phyloP scores from a whole-genome alignment of 306 rosid genomes.

The Prosopis cineraria region DNA sequence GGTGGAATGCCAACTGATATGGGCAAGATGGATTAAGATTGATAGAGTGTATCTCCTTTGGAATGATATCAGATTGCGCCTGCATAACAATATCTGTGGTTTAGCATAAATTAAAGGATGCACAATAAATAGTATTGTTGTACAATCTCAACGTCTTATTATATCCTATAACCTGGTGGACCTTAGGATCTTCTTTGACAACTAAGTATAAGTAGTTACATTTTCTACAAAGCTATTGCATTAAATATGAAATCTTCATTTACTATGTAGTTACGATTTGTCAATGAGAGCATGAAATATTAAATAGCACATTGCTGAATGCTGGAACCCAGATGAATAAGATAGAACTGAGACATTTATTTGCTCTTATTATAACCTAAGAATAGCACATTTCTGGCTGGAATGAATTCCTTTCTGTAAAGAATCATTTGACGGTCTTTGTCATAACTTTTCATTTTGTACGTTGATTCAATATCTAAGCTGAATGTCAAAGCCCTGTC shows the following conservation, averaged over 20 bases:
- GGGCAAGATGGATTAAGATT: constrained; percentile 77
- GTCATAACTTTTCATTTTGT: too few species aligned
- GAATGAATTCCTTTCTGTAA: too few species aligned
- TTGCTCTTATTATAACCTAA: too few species aligned
- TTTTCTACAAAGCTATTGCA: background rate
- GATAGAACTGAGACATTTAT: too few species aligned
- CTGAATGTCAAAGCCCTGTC: too few species aligned
- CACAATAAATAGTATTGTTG: background rate
- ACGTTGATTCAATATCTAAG: too few species aligned
- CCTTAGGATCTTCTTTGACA: background rate
- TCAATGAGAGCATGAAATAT: background rate
- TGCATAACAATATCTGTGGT: constrained; percentile 36
- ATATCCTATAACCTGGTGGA: background rate
- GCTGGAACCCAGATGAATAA: too few species aligned
- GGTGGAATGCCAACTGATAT: constrained; percentile 90
- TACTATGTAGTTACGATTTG: background rate
- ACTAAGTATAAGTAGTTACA: too few species aligned
- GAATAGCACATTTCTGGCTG: too few species aligned
- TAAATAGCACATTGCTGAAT: too few species aligned
- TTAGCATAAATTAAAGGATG: background rate
- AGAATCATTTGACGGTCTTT: too few species aligned
- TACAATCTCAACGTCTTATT: background rate
- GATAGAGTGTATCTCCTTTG: constrained; percentile 69
- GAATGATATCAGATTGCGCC: constrained; percentile 74
- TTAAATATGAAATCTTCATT: background rate